These are phyloP conservation scores for Acanthamoeba castellanii DNA, from an alignment of 208 protist species.

Conservation along the genomic window DNA sequence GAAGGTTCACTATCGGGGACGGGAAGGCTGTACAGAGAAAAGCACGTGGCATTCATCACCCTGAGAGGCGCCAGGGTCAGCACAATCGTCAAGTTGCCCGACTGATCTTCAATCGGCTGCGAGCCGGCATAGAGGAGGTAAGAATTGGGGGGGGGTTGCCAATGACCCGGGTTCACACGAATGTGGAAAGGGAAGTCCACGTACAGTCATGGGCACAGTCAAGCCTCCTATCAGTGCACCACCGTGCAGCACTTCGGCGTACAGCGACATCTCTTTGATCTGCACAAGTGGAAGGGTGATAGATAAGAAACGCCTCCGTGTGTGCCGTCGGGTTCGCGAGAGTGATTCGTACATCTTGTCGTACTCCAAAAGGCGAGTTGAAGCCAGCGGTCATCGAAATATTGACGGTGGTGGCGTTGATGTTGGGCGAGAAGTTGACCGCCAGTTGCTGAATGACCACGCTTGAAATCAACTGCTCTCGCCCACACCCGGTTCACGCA, in stretches of 20 bases:
- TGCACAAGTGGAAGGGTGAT: not conserved
- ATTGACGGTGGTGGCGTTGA: not conserved
- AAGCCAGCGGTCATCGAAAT: not conserved
- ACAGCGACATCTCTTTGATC: not conserved
- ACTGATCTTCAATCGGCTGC: not conserved
- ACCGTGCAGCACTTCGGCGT: not conserved
- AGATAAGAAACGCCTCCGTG: not conserved
- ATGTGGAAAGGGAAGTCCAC: not conserved
- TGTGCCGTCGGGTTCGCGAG: not conserved
- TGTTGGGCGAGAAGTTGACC: constrained; percentile 34
- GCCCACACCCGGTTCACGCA: not conserved
- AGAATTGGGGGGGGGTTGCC: too few relatives aligned
- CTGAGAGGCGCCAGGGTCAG: not conserved
- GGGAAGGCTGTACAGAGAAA: not conserved
- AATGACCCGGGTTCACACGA: not conserved
- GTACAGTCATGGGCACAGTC: not conserved
- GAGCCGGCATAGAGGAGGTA: not conserved
- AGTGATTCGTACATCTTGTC: not conserved
- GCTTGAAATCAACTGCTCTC: not conserved
- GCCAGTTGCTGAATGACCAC: not conserved
- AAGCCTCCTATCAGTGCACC: not conserved
- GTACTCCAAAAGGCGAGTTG: constrained; percentile 1
- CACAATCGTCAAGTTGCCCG: not conserved
- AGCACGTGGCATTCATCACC: not conserved
- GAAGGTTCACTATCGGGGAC: not conserved